A percentile compares a stretch with the other conserved stretches of the same genome.
Conservation (phyloP, 2,329 filamentous ascomycete species). For the Beauveria bassiana region DNA sequence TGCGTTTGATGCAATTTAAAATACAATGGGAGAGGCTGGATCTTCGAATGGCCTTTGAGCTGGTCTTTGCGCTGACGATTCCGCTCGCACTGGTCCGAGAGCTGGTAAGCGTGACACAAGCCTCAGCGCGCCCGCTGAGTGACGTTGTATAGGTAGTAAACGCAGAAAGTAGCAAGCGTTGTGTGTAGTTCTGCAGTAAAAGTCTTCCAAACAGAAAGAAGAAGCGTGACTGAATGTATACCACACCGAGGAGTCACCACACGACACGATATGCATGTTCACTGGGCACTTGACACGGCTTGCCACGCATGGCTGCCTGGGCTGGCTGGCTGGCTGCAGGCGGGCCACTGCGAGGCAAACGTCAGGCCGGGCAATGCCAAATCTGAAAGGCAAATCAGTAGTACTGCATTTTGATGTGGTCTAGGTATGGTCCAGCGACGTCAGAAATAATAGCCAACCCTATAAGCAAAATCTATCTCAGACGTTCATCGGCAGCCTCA, state of each 20-base stretch:
- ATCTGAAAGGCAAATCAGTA: background rate
- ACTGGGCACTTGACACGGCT: slow-evolving; percentile 1
- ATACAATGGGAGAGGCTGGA: background rate
- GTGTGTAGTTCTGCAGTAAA: background rate
- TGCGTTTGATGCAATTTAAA: slow-evolving; percentile 6
- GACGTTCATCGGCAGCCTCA: background rate
- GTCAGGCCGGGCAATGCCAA: background rate
- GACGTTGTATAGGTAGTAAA: background rate
- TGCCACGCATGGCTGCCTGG: slow-evolving; percentile 7
- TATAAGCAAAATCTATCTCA: background rate
- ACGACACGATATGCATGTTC: slow-evolving; percentile 1
- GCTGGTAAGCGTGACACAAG: slow-evolving; percentile 10
- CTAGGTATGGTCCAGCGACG: background rate
- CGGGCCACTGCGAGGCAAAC: slow-evolving; percentile 4
- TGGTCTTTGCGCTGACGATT: slow-evolving; percentile 7
- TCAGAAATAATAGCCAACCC: background rate
- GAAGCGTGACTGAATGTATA: background rate
- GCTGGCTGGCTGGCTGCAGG: slow-evolving; percentile 6
- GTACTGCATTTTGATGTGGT: background rate
- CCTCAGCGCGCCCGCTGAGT: background rate
- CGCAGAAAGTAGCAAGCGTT: background rate
- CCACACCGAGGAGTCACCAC: background rate
- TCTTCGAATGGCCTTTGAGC: slow-evolving; percentile 1
- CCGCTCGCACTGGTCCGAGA: slow-evolving; percentile 5
- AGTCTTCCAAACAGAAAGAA: background rate